Percentiles rank a stretch among this genome's conserved stretches.
phyloP scores from a whole-genome alignment of 768 basidiomycete genomes.

The Boletus bicolor region DNA sequence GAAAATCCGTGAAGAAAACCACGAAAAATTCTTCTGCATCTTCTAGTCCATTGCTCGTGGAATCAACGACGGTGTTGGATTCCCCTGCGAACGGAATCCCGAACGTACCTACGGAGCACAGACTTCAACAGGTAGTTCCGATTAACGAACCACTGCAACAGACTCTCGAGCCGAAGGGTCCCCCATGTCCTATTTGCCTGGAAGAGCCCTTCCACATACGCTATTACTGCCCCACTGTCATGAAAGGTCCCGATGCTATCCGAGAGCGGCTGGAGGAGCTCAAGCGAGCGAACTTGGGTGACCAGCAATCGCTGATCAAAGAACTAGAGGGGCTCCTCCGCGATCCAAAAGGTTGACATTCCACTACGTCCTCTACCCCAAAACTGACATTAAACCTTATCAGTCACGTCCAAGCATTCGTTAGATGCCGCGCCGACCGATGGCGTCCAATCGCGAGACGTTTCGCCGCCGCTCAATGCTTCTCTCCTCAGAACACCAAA shows the following conservation, averaged over 20 bases:
- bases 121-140: not conserved
- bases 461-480: not conserved
- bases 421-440: not conserved
- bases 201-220: slow-evolving; percentile 44
- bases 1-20: slow-evolving; percentile 8
- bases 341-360: slow-evolving; percentile 28
- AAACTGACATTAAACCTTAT: slow-evolving; percentile 12
- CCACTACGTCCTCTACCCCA: not conserved
- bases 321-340: slow-evolving; percentile 38
- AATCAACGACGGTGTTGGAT: not conserved
- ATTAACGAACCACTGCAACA: not conserved
- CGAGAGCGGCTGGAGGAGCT: slow-evolving; percentile 46
- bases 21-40: slow-evolving; percentile 3
- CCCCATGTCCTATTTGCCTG: slow-evolving; percentile 46
- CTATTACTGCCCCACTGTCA: slow-evolving; percentile 47
- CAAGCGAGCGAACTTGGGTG: slow-evolving; percentile 20
- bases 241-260: slow-evolving; percentile 42
- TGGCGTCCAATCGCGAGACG: not conserved
- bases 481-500: slow-evolving; percentile 13
- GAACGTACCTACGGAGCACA: not conserved
- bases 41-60: not conserved
- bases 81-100: not conserved
- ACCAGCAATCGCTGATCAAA: slow-evolving; percentile 34
- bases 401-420: not conserved
- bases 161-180: slow-evolving; percentile 3